Base-by-base conservation (phyloP, 2,329 filamentous ascomycete species). In the Annulohypoxylon truncatum region DNA sequence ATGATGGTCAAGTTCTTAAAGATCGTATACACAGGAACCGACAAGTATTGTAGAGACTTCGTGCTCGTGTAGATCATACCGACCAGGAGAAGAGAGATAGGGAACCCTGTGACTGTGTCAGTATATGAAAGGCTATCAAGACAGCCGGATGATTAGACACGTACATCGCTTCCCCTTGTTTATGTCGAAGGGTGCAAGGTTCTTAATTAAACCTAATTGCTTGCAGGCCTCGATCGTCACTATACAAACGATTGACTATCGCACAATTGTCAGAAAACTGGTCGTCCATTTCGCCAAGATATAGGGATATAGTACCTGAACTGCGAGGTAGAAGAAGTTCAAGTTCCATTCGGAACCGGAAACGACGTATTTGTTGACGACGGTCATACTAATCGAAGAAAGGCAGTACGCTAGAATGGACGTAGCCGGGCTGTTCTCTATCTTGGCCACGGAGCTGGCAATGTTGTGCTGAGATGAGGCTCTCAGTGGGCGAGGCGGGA, bases 1-100 rank as follows among this genome's bases (percentile, higher is more conserved):
- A 99, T 98, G 79, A 97, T 99, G 67, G 96, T 98, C 84, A 99
- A 82, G 83, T 99, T 99, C 87, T 99, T 99, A 87, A 99, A 99
- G 79, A 99, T 99, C 60, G 96, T 99, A 83, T 99, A 99, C 24
- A 99, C 96, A 22, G 96, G 96, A 60, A 99, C 97, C 29, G 94
- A 97, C 67, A 99, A 91, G 81, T 90, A 98, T 81, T 97, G 94
- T 47, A 99, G 89, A 18, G 96, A 94, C 84, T 97, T 97, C 76
- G 93, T 96, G 76, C 93, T 90, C 59, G 96, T 98, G 82, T 98
- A 99, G 81, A 99, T 98, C 96, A 98, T 99, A 78, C 94, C 94
- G 77, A 98, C 96, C 70, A 99, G 90, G 67, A 98, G 92, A 59
- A 97, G 84, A 62, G 96, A 97, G 75, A 99, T 93, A 51, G 96